These are phyloP conservation scores for Porogramme epimiltina DNA, from an alignment of 1,284 basidiomycete genomes.

Conservation along the genomic window DNA sequence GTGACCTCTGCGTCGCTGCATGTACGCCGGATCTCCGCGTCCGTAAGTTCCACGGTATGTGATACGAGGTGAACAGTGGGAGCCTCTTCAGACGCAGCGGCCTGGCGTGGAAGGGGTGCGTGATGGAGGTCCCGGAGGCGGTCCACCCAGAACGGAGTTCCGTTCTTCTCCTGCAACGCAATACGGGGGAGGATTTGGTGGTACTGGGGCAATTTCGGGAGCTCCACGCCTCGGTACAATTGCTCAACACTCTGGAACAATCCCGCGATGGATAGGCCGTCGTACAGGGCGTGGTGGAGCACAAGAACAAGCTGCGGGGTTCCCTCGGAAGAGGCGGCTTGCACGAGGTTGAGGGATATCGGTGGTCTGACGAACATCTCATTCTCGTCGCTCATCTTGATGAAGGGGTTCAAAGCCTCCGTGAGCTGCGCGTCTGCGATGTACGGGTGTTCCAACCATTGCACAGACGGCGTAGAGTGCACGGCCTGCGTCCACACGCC, in stretches of 20 bases:
- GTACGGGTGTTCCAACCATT: conserved; percentile 35
- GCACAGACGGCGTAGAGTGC: conserved; percentile 37
- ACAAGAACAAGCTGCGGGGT: conserved; percentile 38
- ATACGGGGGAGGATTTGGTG: conserved; percentile 35
- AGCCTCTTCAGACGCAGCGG: conserved; percentile 1
- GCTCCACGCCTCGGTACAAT: conserved; percentile 32
- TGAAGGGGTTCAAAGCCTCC: conserved; percentile 13
- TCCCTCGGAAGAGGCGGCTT: conserved; percentile 10
- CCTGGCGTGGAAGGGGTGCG: conserved; percentile 16
- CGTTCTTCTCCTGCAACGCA: conserved; percentile 39
- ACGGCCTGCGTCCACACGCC: conserved; percentile 46
- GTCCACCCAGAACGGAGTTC: conserved; percentile 43
- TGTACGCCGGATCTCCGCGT: conserved; percentile 6
- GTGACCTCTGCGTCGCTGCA: conserved; percentile 30
- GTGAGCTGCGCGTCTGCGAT: conserved; percentile 15
- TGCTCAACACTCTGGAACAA: conserved; percentile 38
- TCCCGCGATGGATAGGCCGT: conserved; percentile 44
- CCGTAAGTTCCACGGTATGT: neutral
- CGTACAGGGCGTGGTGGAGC: conserved; percentile 55
- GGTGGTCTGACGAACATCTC: conserved; percentile 35
- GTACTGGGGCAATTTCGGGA: conserved; percentile 34
- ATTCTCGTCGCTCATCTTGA: conserved; percentile 13
- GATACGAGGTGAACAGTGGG: conserved; percentile 8
- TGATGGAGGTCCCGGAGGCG: conserved; percentile 33
- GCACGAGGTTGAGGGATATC: conserved; percentile 34